Conservation (phyloP, 257 asterid species). For the Nicotiana attenuata region DNA sequence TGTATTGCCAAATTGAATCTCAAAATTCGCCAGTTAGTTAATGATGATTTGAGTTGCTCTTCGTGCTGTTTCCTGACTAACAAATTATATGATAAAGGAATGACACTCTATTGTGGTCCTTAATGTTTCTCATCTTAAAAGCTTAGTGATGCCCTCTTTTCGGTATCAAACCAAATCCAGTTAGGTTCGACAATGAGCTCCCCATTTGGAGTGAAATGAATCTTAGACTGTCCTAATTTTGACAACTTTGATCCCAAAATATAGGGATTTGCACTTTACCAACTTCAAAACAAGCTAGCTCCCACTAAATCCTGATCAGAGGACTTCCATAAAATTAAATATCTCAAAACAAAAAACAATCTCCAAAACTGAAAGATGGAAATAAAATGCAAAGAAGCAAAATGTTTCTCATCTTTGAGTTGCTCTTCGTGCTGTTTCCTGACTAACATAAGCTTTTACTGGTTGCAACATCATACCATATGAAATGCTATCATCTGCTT, state of each 20-base stretch:
- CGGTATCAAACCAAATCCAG: neutral
- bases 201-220: slow-evolving; percentile 1
- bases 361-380: neutral
- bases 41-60: neutral
- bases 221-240: neutral
- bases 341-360: neutral
- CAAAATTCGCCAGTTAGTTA: neutral
- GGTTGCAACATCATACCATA: neutral
- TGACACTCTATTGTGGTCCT: neutral
- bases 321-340: neutral
- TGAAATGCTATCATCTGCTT: neutral
- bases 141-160: neutral
- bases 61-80: neutral
- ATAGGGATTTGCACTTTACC: neutral
- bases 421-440: too few species aligned
- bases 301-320: neutral
- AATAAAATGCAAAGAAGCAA: neutral
- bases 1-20: neutral
- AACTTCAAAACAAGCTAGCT: neutral
- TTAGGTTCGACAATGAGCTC: neutral
- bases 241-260: neutral
- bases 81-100: neutral
- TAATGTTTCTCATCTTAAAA: too few species aligned
- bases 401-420: neutral
- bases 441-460: neutral